phyloP scores from a whole-genome alignment of 345 rosid species.

The Gynandropsis gynandra region DNA sequence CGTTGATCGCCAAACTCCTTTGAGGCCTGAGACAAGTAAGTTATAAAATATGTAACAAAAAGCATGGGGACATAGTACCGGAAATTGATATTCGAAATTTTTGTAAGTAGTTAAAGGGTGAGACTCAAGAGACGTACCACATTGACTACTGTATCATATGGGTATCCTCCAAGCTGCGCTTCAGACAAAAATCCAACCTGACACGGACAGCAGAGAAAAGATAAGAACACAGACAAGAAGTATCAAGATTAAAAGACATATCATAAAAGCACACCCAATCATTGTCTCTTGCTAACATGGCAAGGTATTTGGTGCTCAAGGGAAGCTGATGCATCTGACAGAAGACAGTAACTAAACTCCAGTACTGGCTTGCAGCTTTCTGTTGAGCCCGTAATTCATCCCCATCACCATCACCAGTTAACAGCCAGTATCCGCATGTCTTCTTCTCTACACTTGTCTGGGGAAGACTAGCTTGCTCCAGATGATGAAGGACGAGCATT shows the following conservation, averaged over 20 bases:
- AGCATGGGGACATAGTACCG: constrained; percentile 3
- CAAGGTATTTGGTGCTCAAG: constrained; percentile 85
- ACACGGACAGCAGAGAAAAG: constrained; percentile 19
- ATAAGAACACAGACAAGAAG: constrained; percentile 7
- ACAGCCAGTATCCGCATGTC: constrained; percentile 92
- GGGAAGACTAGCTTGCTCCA: constrained; percentile 96
- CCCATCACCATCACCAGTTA: constrained; percentile 82
- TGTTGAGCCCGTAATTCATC: constrained; percentile 76
- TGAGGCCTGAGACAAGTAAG: constrained; percentile 49
- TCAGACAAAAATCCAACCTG: constrained; percentile 95
- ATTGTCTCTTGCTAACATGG: constrained; percentile 84
- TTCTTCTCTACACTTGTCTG: constrained; percentile 41
- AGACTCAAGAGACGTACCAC: constrained; percentile 66
- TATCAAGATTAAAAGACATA: constrained; percentile 18
- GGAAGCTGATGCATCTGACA: constrained; percentile 94
- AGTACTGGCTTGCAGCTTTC: constrained; percentile 74
- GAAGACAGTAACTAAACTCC: constrained; percentile 84
- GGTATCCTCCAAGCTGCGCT: constrained; percentile 92
- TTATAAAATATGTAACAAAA: constrained; percentile 19
- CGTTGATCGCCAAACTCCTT: constrained; percentile 87
- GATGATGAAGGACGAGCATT: constrained; percentile 72
- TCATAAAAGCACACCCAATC: constrained; percentile 71
- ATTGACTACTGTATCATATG: constrained; percentile 70
- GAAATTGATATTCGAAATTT: constrained; percentile 12
- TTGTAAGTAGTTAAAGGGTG: constrained; percentile 17